Evolutionary conservation across 202 grass and related monocot species (phyloP).

Genomic region (Panicum virgatum): DNA sequence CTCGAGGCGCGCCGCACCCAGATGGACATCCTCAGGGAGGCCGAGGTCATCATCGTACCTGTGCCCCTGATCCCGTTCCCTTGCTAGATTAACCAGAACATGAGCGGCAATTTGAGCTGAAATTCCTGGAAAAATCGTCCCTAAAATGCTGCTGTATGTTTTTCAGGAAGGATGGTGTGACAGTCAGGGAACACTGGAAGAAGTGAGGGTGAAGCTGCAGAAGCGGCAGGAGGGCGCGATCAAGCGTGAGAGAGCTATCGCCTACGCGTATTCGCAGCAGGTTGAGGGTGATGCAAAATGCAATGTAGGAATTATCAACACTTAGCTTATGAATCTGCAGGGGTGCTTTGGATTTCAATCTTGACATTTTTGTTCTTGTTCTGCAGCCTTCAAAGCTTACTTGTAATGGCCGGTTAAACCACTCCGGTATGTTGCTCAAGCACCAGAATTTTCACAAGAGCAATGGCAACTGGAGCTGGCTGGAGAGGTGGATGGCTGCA

Average conservation of each 20-base stretch:
- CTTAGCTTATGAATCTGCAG: background rate
- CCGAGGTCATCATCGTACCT: constrained; percentile 48
- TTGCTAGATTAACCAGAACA: background rate
- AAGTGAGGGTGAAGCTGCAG: constrained; percentile 81
- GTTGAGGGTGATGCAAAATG: constrained; percentile 32
- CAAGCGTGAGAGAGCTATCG: constrained; percentile 80
- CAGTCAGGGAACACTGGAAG: constrained; percentile 73
- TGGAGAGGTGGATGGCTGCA: constrained; percentile 95
- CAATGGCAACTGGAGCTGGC: constrained; percentile 89
- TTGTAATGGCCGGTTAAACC: constrained; percentile 55
- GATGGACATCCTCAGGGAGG: constrained; percentile 80
- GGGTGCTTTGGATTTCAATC: background rate
- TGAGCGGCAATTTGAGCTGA: background rate
- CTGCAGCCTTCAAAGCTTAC: constrained; percentile 58
- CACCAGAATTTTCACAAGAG: constrained; percentile 57
- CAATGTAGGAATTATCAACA: constrained; percentile 22
- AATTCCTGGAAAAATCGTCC: background rate
- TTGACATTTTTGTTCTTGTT: background rate
- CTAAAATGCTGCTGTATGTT: background rate
- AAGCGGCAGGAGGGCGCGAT: constrained; percentile 82
- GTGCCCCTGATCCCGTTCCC: background rate
- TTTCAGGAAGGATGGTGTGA: constrained; percentile 98
- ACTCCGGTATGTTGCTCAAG: constrained; percentile 50
- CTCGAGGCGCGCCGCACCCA: constrained; percentile 60
- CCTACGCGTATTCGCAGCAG: constrained; percentile 71